Base-by-base conservation (phyloP, 2,329 filamentous ascomycete species). In the Colletotrichum scovillei region DNA sequence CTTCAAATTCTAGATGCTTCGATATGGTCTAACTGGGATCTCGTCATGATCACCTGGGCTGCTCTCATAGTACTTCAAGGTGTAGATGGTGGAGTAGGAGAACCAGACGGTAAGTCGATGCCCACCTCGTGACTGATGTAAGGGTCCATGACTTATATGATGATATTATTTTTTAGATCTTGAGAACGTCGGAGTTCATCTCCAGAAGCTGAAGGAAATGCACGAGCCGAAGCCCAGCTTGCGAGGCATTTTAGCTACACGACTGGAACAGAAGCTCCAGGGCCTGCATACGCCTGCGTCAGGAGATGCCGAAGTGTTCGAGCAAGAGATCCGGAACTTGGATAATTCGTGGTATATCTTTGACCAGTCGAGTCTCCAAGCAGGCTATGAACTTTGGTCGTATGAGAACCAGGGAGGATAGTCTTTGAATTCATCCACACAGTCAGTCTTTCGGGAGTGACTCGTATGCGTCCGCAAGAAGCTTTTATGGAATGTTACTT, bases 21-120 rank as follows among this genome's bases (percentile, higher is more conserved):
- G 1, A 85, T 85, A 67, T 85, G 84, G 84, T 80, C 82, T 4
- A 85, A 85, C 57, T 86, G 82, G 80, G 84, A 85, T 55, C 76
- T 85, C 0, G 80, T 85, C 24, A 83, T 86, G 75, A 86, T 86
- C 63, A 84, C 84, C 0, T 85, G 83, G 84, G 84, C 84, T 6
- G 83, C 84, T 2, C 76, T 85, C 9, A 82, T 85, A n/a, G 82
- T 85, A 1, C 75, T 86, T 1, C 83, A 85, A 72, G 84, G 80
- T 2, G 78, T 84, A 3, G 82, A 85, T 69, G 82, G 81, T 1
- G 83, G 83, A 0, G 80, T 82, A 11, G 82, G 82, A 0, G 82
- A 85, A 64, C 73, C 78, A 2, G 81, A 83, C 30, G 82, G 82
- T 83, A 75, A 76, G 76, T 58, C 22, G 0, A 42, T 14, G 0